Base-by-base conservation (phyloP, 2,329 filamentous ascomycete genomes). In the Madurella fahalii region DNA sequence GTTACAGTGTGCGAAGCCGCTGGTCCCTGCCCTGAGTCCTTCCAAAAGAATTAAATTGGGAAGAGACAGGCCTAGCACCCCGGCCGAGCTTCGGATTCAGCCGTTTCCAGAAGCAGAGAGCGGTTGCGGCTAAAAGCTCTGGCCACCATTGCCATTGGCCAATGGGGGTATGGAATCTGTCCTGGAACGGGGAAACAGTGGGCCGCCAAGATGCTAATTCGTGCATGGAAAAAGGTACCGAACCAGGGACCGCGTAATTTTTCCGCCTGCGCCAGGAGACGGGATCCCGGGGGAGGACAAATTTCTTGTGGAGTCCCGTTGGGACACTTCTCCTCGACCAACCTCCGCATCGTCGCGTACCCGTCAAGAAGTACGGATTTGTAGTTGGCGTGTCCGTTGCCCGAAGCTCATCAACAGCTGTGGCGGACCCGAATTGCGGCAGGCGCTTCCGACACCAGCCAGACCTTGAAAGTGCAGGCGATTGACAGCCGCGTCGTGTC, bases 231-330 rank as follows among this genome's bases (percentile, higher is more conserved):
- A 32, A 34, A 44, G 31, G 16, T 43, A 15, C 50, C 34, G 34
- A 15, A 9, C 34, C 34, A 37, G 34, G 34, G 34, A 37, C 34
- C 2, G 34, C 34, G 25, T 25, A 25, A 25, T 25, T 25, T 25
- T 25, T 25, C 25, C 25, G 25, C 25, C 25, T 25, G 25, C 25
- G 25, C 25, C 25, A 25, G 25, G 25, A 25, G 25, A 25, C 25
- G 25, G 46, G 50, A 34, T 39, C 18, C 18, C 50, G 55, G 57
- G 47, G 47, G 55, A 54, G 50, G 37, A 60, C 58, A 54, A 62
- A 58, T 58, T 59, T 55, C 50, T 20, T 44, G 56, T 62, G 56
- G 58, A 60, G 40, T 53, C 45, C n/a, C n/a, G n/a, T n/a, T n/a
- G 25, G 34, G 48, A 52, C 44, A 52, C 52, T 49, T 44, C 40